These are phyloP conservation scores for Colletotrichum endophyticum DNA, from an alignment of 2,329 filamentous ascomycete genomes.

Conservation along the genomic window DNA sequence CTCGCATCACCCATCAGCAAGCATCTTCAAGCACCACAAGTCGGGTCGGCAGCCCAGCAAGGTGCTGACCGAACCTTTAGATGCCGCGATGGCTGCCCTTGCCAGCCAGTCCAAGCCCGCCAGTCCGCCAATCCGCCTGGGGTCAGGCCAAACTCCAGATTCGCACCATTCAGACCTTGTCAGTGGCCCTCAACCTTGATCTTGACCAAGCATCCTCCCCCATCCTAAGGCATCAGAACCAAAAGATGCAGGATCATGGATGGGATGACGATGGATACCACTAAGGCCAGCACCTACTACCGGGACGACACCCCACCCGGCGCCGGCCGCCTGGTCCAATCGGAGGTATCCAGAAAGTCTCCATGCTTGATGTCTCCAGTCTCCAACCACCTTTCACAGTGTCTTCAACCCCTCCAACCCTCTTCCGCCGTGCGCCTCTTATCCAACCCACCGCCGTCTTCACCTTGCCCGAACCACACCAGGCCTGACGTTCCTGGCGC, in stretches of 20 bases:
- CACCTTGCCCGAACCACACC: not conserved
- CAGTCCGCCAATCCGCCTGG: not conserved
- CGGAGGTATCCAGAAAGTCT: not conserved
- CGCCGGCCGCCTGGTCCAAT: constrained; percentile 4
- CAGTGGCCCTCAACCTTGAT: not conserved
- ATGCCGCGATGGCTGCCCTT: constrained; percentile 6
- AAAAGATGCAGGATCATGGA: not conserved
- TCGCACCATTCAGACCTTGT: not conserved
- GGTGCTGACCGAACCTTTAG: constrained; percentile 12
- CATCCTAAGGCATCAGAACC: not conserved
- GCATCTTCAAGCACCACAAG: not conserved
- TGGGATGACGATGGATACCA: constrained; percentile 10
- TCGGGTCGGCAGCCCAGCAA: constrained; percentile 6
- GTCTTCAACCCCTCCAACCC: not conserved
- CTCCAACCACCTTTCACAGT: constrained; percentile 13
- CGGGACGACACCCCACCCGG: constrained; percentile 11
- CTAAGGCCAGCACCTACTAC: not conserved
- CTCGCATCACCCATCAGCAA: not conserved
- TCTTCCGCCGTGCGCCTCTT: not conserved
- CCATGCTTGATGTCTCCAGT: constrained; percentile 1
- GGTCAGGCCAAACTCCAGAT: not conserved
- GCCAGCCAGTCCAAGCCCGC: not conserved
- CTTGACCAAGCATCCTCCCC: not conserved
- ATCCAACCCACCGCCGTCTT: not conserved
- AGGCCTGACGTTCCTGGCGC: not conserved